These are phyloP conservation scores for Colletotrichum sp. DNA, from an alignment of 2,329 filamentous ascomycete genomes.

Conservation along the genomic window DNA sequence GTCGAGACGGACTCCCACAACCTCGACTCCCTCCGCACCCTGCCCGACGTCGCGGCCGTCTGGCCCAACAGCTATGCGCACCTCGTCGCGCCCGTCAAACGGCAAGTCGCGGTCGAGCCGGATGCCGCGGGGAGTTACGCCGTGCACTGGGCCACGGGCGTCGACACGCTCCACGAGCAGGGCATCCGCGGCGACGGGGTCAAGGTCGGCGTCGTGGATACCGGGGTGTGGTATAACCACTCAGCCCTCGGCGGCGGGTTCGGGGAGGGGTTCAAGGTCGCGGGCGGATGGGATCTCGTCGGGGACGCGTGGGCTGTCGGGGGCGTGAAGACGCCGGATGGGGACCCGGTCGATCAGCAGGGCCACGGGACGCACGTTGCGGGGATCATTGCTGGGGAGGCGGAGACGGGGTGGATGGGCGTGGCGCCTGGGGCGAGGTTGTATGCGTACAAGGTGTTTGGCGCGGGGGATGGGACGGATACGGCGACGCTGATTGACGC, in stretches of 20 bases:
- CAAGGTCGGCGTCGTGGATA: slow-evolving; percentile 25
- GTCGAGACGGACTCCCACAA: slow-evolving; percentile 15
- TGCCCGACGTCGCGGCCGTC: slow-evolving; percentile 9
- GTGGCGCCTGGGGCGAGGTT: slow-evolving; percentile 29
- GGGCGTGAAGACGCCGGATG: slow-evolving; percentile 36
- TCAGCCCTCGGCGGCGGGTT: slow-evolving; percentile 49
- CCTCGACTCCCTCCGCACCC: slow-evolving; percentile 3
- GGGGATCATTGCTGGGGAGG: slow-evolving; percentile 33
- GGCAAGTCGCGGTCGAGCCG: not conserved
- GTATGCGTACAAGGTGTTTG: slow-evolving; percentile 29
- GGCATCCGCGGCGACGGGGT: slow-evolving; percentile 24
- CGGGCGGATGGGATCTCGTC: slow-evolving; percentile 47
- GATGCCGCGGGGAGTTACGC: not conserved
- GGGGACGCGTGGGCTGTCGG: slow-evolving; percentile 37
- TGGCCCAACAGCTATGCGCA: slow-evolving; percentile 4
- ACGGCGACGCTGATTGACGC: slow-evolving; percentile 22
- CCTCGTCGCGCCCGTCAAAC: slow-evolving; percentile 13
- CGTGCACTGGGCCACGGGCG: slow-evolving; percentile 24
- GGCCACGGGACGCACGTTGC: slow-evolving; percentile 36
- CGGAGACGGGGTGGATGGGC: slow-evolving; percentile 22
- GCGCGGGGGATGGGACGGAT: slow-evolving; percentile 9
- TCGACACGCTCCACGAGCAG: slow-evolving; percentile 18
- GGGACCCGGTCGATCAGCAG: slow-evolving; percentile 31
- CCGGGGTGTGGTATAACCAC: slow-evolving; percentile 23
- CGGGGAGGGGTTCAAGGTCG: slow-evolving; percentile 49